phyloP scores from a whole-genome alignment of 441 rosid species.

The Populus hybrid region DNA sequence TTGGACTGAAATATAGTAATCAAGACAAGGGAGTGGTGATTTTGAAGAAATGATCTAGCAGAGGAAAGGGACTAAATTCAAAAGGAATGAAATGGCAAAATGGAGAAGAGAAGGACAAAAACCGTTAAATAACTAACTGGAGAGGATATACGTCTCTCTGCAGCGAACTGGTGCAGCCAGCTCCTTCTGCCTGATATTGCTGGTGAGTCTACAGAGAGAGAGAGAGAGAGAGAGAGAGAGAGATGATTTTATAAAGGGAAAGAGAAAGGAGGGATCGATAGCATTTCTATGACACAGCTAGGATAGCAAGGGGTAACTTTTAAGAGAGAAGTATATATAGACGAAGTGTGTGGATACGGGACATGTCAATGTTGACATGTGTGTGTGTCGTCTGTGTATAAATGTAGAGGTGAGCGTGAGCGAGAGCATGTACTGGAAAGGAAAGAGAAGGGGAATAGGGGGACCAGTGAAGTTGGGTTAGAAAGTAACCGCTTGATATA shows the following conservation, averaged over 20 bases:
- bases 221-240: not conserved
- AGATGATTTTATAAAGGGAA: not conserved
- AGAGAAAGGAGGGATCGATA: not conserved
- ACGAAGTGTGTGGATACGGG: not conserved
- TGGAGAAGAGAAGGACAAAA: constrained; percentile 20
- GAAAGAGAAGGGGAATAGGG: not conserved
- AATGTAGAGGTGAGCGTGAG: not conserved
- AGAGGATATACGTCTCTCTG: not conserved
- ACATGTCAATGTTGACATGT: not conserved
- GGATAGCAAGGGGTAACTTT: not conserved
- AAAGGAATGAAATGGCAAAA: constrained; percentile 18
- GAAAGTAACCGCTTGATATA: constrained; percentile 16
- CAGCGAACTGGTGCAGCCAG: constrained; percentile 15
- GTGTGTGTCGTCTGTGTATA: no score
- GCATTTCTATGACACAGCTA: no score
- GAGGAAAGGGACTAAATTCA: not conserved
- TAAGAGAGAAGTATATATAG: not conserved
- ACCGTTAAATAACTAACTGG: constrained; percentile 47
- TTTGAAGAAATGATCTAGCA: constrained; percentile 6
- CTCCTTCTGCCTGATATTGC: not conserved
- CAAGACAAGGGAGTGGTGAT: not conserved
- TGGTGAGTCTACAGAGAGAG: not conserved
- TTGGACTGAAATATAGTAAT: no score
- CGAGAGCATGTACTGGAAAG: not conserved
- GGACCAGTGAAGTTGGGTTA: constrained; percentile 22